Conservation (phyloP, 768 basidiomycete genomes). For the Xerocomus brunneocitrinus region DNA sequence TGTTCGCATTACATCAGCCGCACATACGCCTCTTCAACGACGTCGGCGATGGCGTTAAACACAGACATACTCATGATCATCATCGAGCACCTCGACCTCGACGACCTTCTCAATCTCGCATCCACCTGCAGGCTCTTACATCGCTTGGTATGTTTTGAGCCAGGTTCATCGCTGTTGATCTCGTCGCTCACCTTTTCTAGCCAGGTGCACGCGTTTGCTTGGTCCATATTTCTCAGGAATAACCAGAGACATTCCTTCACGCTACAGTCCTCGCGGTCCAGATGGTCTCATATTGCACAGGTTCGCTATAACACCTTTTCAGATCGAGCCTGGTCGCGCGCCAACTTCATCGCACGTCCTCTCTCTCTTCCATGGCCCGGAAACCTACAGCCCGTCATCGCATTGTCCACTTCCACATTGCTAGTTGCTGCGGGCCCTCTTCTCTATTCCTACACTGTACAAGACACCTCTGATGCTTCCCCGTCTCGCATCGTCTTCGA, state of each 20-base stretch:
- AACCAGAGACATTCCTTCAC: slow-evolving; percentile 55
- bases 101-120: slow-evolving; percentile 37
- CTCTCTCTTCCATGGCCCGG: slow-evolving; percentile 55
- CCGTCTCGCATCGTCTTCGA: slow-evolving; percentile 47
- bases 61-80: slow-evolving; percentile 54
- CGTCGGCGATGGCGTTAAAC: slow-evolving; percentile 34
- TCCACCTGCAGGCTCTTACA: slow-evolving; percentile 28
- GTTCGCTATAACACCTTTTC: slow-evolving; percentile 49
- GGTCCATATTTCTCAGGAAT: slow-evolving; percentile 46
- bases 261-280: slow-evolving; percentile 38
- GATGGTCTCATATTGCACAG: slow-evolving; percentile 42
- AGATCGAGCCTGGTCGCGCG: slow-evolving; percentile 50
- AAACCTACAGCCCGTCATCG: slow-evolving; percentile 53
- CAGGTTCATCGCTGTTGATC: slow-evolving; percentile 11
- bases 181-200: slow-evolving; percentile 1
- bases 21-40: too few relatives aligned
- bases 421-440: slow-evolving; percentile 56
- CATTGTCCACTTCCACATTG: slow-evolving; percentile 51
- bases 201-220: slow-evolving; percentile 61
- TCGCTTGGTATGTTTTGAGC: slow-evolving; percentile 36
- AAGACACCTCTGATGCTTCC: slow-evolving; percentile 21
- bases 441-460: slow-evolving; percentile 57
- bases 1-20: slow-evolving; percentile 8
- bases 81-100: slow-evolving; percentile 40
- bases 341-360: slow-evolving; percentile 58